These are phyloP conservation scores for Karstenula rhodostoma DNA, from an alignment of 2,329 filamentous ascomycete species.

Conservation along the genomic window DNA sequence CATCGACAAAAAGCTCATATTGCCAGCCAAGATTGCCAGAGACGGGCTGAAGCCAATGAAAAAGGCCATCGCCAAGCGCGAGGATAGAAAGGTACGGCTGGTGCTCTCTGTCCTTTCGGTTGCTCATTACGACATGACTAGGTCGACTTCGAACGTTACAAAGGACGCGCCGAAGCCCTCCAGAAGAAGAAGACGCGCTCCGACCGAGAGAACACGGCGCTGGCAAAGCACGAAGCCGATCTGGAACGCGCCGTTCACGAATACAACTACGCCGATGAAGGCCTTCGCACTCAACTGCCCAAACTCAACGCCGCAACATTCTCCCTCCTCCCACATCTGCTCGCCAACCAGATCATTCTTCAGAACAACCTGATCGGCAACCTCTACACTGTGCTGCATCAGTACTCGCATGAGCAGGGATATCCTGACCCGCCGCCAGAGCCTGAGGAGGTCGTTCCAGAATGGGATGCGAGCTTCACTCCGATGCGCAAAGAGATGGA, in stretches of 20 bases:
- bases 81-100: slow-evolving; percentile 71
- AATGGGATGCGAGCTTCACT: slow-evolving; percentile 71
- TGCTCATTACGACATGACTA: slow-evolving; percentile 41
- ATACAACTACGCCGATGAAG: slow-evolving; percentile 77
- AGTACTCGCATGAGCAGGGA: slow-evolving; percentile 72
- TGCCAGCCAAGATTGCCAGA: slow-evolving; percentile 73
- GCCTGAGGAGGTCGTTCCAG: slow-evolving; percentile 73
- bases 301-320: slow-evolving; percentile 75
- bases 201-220: slow-evolving; percentile 74
- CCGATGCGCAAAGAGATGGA: slow-evolving; percentile 73
- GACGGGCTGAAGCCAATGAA: slow-evolving; percentile 75
- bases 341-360: slow-evolving; percentile 74
- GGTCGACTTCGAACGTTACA: slow-evolving; percentile 81
- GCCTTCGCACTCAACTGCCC: slow-evolving; percentile 75
- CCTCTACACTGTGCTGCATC: slow-evolving; percentile 79
- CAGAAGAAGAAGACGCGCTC: slow-evolving; percentile 74
- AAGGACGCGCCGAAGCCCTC: slow-evolving; percentile 73
- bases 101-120: neutral
- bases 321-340: slow-evolving; percentile 75
- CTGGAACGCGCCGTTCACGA: slow-evolving; percentile 72
- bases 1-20: slow-evolving; percentile 75
- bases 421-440: slow-evolving; percentile 77
- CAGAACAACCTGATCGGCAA: slow-evolving; percentile 80
- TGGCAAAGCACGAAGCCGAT: slow-evolving; percentile 77
- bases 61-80: slow-evolving; percentile 84